Percentiles rank a stretch among this genome's conserved stretches.
phyloP scores from a whole-genome alignment of 1,284 basidiomycete genomes.

The Ceratobasidium sp. region DNA sequence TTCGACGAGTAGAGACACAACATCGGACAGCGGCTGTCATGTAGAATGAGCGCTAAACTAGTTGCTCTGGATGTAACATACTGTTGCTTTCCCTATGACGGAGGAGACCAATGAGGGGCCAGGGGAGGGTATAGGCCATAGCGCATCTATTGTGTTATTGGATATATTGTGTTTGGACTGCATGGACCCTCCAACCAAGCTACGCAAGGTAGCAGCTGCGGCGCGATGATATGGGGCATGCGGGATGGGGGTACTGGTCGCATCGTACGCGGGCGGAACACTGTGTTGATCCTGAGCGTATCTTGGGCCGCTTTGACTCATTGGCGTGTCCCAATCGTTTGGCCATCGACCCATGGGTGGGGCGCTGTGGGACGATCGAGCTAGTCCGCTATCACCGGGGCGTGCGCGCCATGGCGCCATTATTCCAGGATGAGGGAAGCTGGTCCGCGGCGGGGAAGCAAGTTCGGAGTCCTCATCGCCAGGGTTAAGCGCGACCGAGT shows the following conservation, averaged over 20 bases:
- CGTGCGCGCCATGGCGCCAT: constrained; percentile 23
- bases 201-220: not conserved
- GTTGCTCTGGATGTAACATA: too few species aligned
- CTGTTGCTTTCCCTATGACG: too few species aligned
- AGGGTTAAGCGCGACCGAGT: not conserved
- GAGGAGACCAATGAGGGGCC: too few species aligned
- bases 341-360: constrained; percentile 19
- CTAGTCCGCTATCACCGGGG: not conserved
- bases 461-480: constrained; percentile 21
- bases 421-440: constrained; percentile 28
- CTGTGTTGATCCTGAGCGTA: constrained; percentile 39
- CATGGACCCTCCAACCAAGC: too few species aligned
- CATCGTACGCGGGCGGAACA: constrained; percentile 23
- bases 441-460: constrained; percentile 23
- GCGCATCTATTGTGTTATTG: too few species aligned
- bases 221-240: constrained; percentile 26
- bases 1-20: not conserved
- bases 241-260: constrained; percentile 23
- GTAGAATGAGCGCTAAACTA: too few species aligned
- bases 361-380: not conserved
- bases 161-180: too few species aligned
- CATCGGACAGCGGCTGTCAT: too few species aligned
- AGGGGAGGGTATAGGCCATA: too few species aligned
- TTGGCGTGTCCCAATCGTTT: constrained; percentile 24
- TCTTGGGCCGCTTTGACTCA: constrained; percentile 32